Evolutionary conservation across 331 rosid species (phyloP).

Genomic region (Acacia concinna): DNA sequence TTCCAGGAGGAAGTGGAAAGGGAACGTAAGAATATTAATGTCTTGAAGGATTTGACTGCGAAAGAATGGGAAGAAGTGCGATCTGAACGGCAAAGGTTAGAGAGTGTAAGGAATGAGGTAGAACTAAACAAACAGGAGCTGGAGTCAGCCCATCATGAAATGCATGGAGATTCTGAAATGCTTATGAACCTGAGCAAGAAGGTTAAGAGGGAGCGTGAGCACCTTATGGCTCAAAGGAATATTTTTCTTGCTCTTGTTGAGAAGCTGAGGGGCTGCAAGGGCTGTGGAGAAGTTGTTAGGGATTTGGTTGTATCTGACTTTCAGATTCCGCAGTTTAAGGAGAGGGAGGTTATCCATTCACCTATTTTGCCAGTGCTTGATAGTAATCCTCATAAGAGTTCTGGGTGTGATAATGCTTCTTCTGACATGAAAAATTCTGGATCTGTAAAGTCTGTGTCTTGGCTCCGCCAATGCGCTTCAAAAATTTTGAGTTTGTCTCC

Average conservation of each 20-base stretch:
- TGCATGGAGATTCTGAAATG: slow-evolving; percentile 67
- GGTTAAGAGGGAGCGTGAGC: slow-evolving; percentile 74
- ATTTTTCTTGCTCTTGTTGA: slow-evolving; percentile 69
- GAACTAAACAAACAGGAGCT: slow-evolving; percentile 61
- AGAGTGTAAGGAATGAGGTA: slow-evolving; percentile 59
- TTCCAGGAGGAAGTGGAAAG: slow-evolving; percentile 73
- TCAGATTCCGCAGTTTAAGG: slow-evolving; percentile 53
- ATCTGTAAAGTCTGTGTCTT: slow-evolving; percentile 45
- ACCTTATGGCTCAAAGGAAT: slow-evolving; percentile 63
- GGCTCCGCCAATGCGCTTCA: slow-evolving; percentile 68
- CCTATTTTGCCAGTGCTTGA: slow-evolving; percentile 37
- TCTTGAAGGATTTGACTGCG: slow-evolving; percentile 57
- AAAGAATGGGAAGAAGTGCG: slow-evolving; percentile 67
- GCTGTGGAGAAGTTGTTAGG: slow-evolving; percentile 62
- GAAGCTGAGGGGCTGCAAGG: slow-evolving; percentile 68
- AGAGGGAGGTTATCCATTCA: slow-evolving; percentile 30
- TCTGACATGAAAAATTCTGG: slow-evolving; percentile 44
- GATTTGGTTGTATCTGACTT: slow-evolving; percentile 64
- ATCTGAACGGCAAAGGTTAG: slow-evolving; percentile 50
- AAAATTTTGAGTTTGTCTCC: slow-evolving; percentile 72
- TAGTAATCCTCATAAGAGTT: slow-evolving; percentile 30
- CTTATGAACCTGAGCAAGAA: slow-evolving; percentile 73
- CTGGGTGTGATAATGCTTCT: slow-evolving; percentile 34
- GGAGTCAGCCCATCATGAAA: slow-evolving; percentile 60
- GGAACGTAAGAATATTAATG: slow-evolving; percentile 51